A percentile compares a stretch with the other conserved stretches of the same genome.
Evolutionary conservation across 1,139 yeast species (phyloP).

Genomic region (Pneumocystis canis): DNA sequence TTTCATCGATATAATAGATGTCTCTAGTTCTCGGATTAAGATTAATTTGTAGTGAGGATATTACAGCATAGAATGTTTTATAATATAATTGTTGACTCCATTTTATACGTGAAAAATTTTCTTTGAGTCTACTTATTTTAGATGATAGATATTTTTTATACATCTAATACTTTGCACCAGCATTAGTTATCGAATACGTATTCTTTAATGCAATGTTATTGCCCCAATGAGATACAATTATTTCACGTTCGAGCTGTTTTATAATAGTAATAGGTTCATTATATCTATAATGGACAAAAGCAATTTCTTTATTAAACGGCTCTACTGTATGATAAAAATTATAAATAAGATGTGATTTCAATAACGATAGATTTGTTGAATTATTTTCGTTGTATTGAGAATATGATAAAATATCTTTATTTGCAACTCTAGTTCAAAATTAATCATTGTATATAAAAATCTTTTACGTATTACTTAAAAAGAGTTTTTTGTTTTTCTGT

Average conservation of each 20-base stretch:
- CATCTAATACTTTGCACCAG: conserved; percentile 39
- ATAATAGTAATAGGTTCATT: conserved; percentile 53
- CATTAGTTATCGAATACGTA: conserved; percentile 64
- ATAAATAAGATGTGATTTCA: conserved; percentile 35
- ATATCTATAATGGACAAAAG: conserved; percentile 49
- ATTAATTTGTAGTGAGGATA: conserved; percentile 34
- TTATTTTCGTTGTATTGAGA: not conserved
- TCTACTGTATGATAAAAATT: conserved; percentile 40
- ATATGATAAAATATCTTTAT: not conserved
- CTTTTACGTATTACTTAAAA: conserved; percentile 9
- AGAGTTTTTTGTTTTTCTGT: conserved; percentile 40
- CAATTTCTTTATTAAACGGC: conserved; percentile 35
- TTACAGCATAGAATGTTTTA: conserved; percentile 26
- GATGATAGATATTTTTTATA: conserved; percentile 34
- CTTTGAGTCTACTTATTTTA: conserved; percentile 27
- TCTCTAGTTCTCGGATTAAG: conserved; percentile 41
- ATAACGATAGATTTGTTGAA: conserved; percentile 32
- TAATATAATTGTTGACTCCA: conserved; percentile 18
- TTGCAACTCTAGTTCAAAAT: not conserved
- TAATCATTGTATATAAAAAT: not conserved
- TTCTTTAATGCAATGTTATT: conserved; percentile 57
- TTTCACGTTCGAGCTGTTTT: conserved; percentile 48
- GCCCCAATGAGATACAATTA: conserved; percentile 77
- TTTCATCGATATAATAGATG: conserved; percentile 71
- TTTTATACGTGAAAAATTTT: conserved; percentile 30